A percentile compares a stretch with the other conserved stretches of the same genome.
These are phyloP conservation scores for Penicillium vulpinum DNA, from an alignment of 2,329 filamentous ascomycete genomes.

Conservation along the genomic window DNA sequence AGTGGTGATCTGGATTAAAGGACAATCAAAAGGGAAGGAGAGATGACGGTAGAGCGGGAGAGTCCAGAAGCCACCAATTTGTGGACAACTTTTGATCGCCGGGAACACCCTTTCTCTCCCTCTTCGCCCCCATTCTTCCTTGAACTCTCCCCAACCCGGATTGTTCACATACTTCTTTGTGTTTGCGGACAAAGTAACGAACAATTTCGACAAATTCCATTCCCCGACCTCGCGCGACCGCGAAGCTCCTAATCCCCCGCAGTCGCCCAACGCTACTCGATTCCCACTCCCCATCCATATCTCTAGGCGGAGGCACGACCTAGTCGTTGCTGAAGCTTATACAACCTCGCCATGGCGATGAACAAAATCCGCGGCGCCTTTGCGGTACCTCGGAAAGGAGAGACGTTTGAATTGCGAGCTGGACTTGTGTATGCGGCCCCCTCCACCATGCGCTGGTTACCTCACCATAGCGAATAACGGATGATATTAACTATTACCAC, in stretches of 20 bases:
- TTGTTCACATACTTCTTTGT: slow-evolving; percentile 4
- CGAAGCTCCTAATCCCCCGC: slow-evolving; percentile 37
- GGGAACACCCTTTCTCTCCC: slow-evolving; percentile 20
- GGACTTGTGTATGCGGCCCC: slow-evolving; percentile 67
- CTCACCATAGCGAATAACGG: slow-evolving; percentile 7
- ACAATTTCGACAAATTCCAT: slow-evolving; percentile 13
- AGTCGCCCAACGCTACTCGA: slow-evolving; percentile 26
- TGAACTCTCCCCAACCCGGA: slow-evolving; percentile 8
- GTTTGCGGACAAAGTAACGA: slow-evolving; percentile 9
- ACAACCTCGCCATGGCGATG: slow-evolving; percentile 70
- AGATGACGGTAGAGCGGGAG: slow-evolving; percentile 16
- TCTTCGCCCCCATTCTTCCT: slow-evolving; percentile 12
- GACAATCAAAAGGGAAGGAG: slow-evolving; percentile 2
- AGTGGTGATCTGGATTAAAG: slow-evolving; percentile 2
- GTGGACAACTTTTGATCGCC: slow-evolving; percentile 36
- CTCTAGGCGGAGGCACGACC: slow-evolving; percentile 37
- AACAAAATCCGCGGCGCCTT: slow-evolving; percentile 95
- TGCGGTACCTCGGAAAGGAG: slow-evolving; percentile 88
- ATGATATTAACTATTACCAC: slow-evolving; percentile 38
- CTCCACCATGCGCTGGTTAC: slow-evolving; percentile 14
- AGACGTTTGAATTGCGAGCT: slow-evolving; percentile 95
- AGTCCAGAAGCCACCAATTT: slow-evolving; percentile 29
- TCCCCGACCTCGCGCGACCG: slow-evolving; percentile 28
- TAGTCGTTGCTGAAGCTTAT: slow-evolving; percentile 38
- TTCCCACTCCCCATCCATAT: slow-evolving; percentile 16